Base-by-base conservation (phyloP, 768 basidiomycete species). In the Lepiota brunneoincarnata region DNA sequence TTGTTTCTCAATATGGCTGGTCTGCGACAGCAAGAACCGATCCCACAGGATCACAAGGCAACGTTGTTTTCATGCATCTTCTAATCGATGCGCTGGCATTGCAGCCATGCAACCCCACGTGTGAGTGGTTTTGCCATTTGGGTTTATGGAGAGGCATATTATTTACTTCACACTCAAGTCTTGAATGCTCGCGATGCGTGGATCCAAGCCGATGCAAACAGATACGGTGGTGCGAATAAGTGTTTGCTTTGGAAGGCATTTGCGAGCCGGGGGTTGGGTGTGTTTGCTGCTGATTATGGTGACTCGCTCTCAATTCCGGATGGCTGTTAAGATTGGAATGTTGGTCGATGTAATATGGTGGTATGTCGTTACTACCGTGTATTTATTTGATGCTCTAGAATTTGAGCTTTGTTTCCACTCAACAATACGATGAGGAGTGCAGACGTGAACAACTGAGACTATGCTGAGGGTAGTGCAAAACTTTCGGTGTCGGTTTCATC, bases 71-170 rank as follows among this genome's bases (percentile, higher is more conserved):
- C 67, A 59, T 79, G 7, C 76, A 77, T 55, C 72, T 80, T 37
- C 75, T 78, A 62, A 64, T 79, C 51, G 78, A 79, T 56, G 69
- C 74, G 1, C 69, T 80, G 9, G 56, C 75, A 2, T 63, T 81
- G n/a, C 76, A 77, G 55, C 72, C 72, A 18, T 73, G 72, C 60
- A 71, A 76, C 62, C 79, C 79, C 1, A 77, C 75, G 14, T 71
- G 75, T 75, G 56, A 51, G 74, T 49, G 12, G 3, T 18, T 43
- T 3, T 12, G 12, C 20, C 2, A 4, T 6, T 10, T 10, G 31
- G 7, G 7, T 2, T 31, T 18, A 17, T 23, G 1, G 10, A 40
- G 3, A 34, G 23, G 5, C 2, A 14, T 17, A 6, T 7, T 35
- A 7, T 34, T 47, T 28, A 59, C 7, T 56, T 54, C 21, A 31